A percentile compares a stretch with the other conserved stretches of the same genome.
phyloP scores from a whole-genome alignment of 2,329 filamentous ascomycete genomes.

The Geoglossum cookeanum region DNA sequence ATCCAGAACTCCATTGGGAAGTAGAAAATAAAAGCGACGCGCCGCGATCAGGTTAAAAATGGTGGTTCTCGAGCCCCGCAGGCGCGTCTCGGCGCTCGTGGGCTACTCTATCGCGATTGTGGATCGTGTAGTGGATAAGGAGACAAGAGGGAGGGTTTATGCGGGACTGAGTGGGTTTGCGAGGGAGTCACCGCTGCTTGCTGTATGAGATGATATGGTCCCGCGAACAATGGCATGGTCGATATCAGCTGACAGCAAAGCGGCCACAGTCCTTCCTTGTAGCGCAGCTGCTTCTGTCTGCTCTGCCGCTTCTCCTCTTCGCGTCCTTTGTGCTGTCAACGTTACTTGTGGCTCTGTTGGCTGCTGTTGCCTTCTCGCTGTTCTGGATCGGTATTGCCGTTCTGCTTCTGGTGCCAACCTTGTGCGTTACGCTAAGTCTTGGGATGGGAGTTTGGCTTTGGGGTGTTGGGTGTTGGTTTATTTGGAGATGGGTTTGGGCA shows the following conservation, averaged over 20 bases:
- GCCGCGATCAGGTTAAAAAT: not conserved
- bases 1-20: not conserved
- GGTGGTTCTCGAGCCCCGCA: not conserved
- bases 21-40: not conserved
- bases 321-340: conserved; percentile 43
- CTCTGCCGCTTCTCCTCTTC: conserved; percentile 51
- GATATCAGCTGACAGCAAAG: not conserved
- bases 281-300: conserved; percentile 43
- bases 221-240: not conserved
- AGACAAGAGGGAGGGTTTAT: not conserved
- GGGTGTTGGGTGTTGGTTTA: conserved; percentile 39
- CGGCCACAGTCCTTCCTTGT: conserved; percentile 43
- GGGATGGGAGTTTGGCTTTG: conserved; percentile 49
- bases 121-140: not conserved
- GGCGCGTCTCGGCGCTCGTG: not conserved
- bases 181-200: conserved; percentile 1
- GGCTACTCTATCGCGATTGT: not conserved
- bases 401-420: conserved; percentile 45
- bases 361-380: conserved; percentile 39
- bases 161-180: not conserved
- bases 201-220: not conserved
- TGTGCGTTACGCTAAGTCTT: conserved; percentile 44
- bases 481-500: conserved; percentile 28
- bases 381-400: conserved; percentile 49
- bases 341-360: conserved; percentile 31